Percentiles rank a stretch among this genome's conserved stretches.
phyloP scores from a whole-genome alignment of 306 rosid genomes.

The Sechiopsis laciniata region DNA sequence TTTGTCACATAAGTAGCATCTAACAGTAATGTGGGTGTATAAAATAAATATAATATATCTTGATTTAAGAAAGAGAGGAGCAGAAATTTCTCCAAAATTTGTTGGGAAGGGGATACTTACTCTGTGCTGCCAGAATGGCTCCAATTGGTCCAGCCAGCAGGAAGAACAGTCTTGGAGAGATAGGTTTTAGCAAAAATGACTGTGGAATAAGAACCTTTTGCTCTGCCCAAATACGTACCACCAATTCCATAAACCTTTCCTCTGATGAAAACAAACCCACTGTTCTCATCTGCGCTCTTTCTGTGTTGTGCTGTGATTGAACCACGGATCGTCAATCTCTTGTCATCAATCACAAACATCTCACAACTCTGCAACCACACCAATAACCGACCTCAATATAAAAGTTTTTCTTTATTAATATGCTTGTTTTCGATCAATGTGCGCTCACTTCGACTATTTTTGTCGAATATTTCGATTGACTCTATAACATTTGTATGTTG shows the following conservation, averaged over 20 bases:
- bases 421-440: too few relatives aligned
- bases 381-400: background rate
- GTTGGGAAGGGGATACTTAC: constrained; percentile 33
- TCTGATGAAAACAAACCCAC: constrained; percentile 56
- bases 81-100: too few relatives aligned
- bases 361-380: constrained; percentile 45
- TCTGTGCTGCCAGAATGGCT: constrained; percentile 49
- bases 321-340: constrained; percentile 48
- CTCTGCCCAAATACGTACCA: constrained; percentile 68
- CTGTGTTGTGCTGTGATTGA: constrained; percentile 64
- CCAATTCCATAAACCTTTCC: constrained; percentile 70
- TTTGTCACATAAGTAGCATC: too few relatives aligned
- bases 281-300: constrained; percentile 35
- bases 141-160: constrained; percentile 76
- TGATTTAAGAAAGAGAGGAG: too few relatives aligned
- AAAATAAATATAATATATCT: too few relatives aligned
- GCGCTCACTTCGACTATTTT: too few relatives aligned
- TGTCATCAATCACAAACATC: constrained; percentile 66
- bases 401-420: too few relatives aligned
- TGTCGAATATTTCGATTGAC: too few relatives aligned
- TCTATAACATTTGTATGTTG: too few relatives aligned
- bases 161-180: constrained; percentile 52
- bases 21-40: too few relatives aligned
- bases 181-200: constrained; percentile 50
- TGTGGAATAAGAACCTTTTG: constrained; percentile 65